These are phyloP conservation scores for Oryza brachyantha DNA, from an alignment of 176 grass and related monocot genomes.

Conservation along the genomic window DNA sequence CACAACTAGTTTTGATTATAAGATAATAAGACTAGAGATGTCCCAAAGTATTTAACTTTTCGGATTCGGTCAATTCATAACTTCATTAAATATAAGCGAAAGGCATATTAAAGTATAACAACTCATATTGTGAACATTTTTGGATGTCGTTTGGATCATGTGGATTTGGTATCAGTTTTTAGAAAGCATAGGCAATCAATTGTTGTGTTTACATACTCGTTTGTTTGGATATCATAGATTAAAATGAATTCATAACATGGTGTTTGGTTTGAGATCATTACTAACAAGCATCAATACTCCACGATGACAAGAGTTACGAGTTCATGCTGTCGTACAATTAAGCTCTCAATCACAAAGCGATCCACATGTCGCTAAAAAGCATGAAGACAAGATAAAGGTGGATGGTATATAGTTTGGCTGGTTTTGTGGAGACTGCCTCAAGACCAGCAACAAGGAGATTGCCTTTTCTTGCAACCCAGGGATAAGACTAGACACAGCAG, in stretches of 20 bases:
- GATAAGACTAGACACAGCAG: not conserved
- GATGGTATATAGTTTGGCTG: not conserved
- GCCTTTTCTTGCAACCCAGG: not conserved
- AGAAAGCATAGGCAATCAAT: not conserved
- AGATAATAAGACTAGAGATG: not conserved
- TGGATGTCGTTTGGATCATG: not conserved
- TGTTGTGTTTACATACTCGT: not conserved
- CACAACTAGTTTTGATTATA: not conserved
- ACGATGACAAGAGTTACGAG: not conserved
- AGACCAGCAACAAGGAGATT: not conserved
- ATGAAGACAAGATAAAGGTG: not conserved
- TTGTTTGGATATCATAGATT: not conserved
- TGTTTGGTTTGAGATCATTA: not conserved
- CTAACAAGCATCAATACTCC: not conserved
- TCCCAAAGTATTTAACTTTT: not conserved
- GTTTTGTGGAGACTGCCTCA: not conserved
- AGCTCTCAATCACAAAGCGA: not conserved
- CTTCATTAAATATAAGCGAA: slow-evolving; percentile 7
- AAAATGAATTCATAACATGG: not conserved
- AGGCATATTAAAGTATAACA: not conserved
- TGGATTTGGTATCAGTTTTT: not conserved
- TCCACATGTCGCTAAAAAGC: not conserved
- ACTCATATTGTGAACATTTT: not conserved
- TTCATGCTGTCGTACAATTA: not conserved
- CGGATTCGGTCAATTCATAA: not conserved